Conservation (phyloP, 23 red algal genomes). For the Porphyridium purpureum region DNA sequence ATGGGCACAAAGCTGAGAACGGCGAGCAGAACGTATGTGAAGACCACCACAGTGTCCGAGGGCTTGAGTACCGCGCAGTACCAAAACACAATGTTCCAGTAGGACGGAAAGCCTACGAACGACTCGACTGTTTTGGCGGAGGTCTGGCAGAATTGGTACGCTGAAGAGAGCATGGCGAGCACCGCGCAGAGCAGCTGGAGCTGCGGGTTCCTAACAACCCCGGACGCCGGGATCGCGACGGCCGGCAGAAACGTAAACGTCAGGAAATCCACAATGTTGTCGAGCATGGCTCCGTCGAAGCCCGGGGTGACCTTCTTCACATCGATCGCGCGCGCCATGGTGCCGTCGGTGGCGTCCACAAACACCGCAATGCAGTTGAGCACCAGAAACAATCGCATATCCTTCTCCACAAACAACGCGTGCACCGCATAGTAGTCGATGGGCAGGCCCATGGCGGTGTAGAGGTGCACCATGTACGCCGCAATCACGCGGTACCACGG, state of each 20-base stretch:
- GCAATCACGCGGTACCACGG: slow-evolving; percentile 9
- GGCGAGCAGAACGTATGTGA: slow-evolving; percentile 6
- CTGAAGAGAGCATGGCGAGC: slow-evolving; percentile 13
- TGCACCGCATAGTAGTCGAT: slow-evolving; percentile 12
- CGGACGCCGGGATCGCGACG: slow-evolving; percentile 16
- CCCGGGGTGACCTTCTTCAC: slow-evolving; percentile 36
- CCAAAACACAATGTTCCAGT: slow-evolving; percentile 47
- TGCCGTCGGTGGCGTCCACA: slow-evolving; percentile 54
- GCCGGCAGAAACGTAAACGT: slow-evolving; percentile 40
- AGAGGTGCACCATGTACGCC: slow-evolving; percentile 31
- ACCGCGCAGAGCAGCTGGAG: slow-evolving; percentile 5
- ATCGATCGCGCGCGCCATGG: slow-evolving; percentile 38
- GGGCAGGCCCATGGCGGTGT: slow-evolving; percentile 29
- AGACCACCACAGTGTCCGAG: slow-evolving; percentile 5
- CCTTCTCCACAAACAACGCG: slow-evolving; percentile 4
- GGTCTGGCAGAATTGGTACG: slow-evolving; percentile 50
- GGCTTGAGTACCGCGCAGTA: slow-evolving; percentile 16
- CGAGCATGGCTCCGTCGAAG: slow-evolving; percentile 34
- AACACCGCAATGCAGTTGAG: slow-evolving; percentile 47
- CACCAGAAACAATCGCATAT: slow-evolving; percentile 25
- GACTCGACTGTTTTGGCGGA: slow-evolving; percentile 35
- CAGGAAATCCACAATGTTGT: slow-evolving; percentile 41
- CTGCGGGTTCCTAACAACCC: slow-evolving; percentile 2
- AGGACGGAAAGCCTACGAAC: slow-evolving; percentile 50
- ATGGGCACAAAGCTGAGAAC: slow-evolving; percentile 36